Conservation (phyloP, 2,329 filamentous ascomycete genomes). For the Zalaria sp. region DNA sequence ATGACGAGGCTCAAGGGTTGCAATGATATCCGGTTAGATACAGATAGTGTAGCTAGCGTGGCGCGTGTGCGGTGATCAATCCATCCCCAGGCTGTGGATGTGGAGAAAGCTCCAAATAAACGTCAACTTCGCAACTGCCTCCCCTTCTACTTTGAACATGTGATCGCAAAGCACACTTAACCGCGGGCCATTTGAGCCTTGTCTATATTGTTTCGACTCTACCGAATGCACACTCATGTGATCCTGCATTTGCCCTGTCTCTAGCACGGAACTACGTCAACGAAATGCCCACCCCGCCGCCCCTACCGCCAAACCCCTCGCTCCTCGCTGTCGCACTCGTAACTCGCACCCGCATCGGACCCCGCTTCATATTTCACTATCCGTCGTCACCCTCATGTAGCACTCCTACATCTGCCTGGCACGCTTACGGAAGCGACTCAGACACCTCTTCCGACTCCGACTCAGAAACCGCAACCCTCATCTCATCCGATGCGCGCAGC, state of each 20-base stretch:
- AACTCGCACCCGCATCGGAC: constrained; percentile 62
- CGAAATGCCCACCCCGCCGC: constrained; percentile 5
- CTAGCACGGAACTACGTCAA: too few species aligned
- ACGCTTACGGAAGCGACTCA: neutral
- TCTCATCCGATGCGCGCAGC: constrained; percentile 1
- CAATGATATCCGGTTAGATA: too few species aligned
- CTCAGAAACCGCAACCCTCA: neutral
- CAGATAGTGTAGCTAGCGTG: too few species aligned
- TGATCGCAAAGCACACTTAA: too few species aligned
- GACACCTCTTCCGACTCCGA: neutral
- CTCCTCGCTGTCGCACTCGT: constrained; percentile 60
- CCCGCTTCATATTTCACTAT: constrained; percentile 77
- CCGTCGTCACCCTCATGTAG: constrained; percentile 40
- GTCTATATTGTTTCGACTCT: neutral
- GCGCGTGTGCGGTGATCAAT: too few species aligned
- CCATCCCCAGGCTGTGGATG: too few species aligned
- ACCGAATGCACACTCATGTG: neutral
- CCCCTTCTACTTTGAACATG: too few species aligned
- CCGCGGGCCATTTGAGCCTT: neutral
- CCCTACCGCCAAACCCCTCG: constrained; percentile 37
- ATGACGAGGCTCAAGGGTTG: too few species aligned
- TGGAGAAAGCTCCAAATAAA: too few species aligned
- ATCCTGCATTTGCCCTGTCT: too few species aligned
- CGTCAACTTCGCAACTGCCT: too few species aligned
- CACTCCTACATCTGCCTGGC: neutral